phyloP scores from a whole-genome alignment of 768 basidiomycete genomes.

The Suillus cothurnatus region DNA sequence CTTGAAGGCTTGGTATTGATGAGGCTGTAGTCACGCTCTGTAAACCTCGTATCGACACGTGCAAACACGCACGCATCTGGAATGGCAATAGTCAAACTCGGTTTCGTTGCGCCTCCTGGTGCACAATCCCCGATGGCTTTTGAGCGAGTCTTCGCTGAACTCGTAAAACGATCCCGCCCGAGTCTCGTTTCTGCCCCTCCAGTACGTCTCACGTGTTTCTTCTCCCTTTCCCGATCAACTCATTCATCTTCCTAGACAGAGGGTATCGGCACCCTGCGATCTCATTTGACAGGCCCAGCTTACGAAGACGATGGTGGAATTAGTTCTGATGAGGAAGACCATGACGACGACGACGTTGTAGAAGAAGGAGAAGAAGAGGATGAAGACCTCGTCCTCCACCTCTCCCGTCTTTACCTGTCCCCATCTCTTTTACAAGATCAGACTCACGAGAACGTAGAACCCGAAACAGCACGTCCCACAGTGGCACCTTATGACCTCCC shows the following conservation, averaged over 20 bases:
- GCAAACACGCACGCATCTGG: conserved; percentile 51
- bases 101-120: conserved; percentile 52
- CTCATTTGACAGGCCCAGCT: conserved; percentile 52
- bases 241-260: conserved; percentile 56
- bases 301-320: conserved; percentile 82
- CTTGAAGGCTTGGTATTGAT: conserved; percentile 10
- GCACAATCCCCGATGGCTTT: conserved; percentile 48
- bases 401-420: conserved; percentile 26
- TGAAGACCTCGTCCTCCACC: conserved; percentile 29
- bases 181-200: conserved; percentile 78
- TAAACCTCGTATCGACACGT: conserved; percentile 50
- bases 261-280: conserved; percentile 82
- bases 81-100: conserved; percentile 60
- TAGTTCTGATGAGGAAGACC: conserved; percentile 53
- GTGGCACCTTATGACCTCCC: not conserved
- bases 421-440: conserved; percentile 25
- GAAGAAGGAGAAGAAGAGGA: conserved; percentile 36
- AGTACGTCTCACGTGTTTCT: conserved; percentile 37
- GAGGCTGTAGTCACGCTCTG: conserved; percentile 44
- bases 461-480: conserved; percentile 16
- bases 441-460: conserved; percentile 17
- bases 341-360: conserved; percentile 36
- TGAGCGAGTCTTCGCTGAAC: conserved; percentile 61
- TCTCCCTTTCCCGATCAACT: conserved; percentile 6
- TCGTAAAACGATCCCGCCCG: conserved; percentile 63